These are phyloP conservation scores for Mycena amicta DNA, from an alignment of 768 basidiomycete genomes.

Conservation along the genomic window DNA sequence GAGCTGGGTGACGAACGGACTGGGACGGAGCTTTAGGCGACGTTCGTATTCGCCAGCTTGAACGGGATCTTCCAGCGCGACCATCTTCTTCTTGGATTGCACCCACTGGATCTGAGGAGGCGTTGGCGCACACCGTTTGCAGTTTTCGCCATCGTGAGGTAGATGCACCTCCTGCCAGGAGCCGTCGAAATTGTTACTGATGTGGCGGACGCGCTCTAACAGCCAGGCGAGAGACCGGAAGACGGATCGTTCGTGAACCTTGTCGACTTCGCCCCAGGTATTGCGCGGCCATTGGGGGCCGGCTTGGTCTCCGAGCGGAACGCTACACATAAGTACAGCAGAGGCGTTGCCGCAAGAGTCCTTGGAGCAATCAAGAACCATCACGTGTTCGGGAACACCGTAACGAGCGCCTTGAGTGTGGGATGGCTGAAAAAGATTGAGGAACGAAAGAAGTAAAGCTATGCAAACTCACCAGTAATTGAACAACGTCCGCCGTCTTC, in stretches of 20 bases:
- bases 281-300: constrained; percentile 79
- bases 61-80: constrained; percentile 79
- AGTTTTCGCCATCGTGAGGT: constrained; percentile 48
- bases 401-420: constrained; percentile 58
- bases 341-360: constrained; percentile 75
- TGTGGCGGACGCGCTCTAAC: constrained; percentile 76
- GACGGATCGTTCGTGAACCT: constrained; percentile 79
- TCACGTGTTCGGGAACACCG: constrained; percentile 57
- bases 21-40: constrained; percentile 82
- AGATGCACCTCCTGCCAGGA: constrained; percentile 66
- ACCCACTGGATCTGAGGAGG: constrained; percentile 80
- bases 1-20: constrained; percentile 84
- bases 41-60: constrained; percentile 91
- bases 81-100: constrained; percentile 57
- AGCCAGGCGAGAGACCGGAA: constrained; percentile 88
- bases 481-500: constrained; percentile 51
- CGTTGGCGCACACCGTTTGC: constrained; percentile 81
- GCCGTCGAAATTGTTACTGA: constrained; percentile 59
- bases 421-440: constrained; percentile 47
- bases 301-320: constrained; percentile 70
- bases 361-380: constrained; percentile 53
- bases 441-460: constrained; percentile 10
- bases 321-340: constrained; percentile 76
- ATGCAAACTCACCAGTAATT: constrained; percentile 51
- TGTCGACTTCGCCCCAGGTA: constrained; percentile 80